Conservation (phyloP, 1,139 yeast genomes). For the Kurtzmaniella quercitrusa region DNA sequence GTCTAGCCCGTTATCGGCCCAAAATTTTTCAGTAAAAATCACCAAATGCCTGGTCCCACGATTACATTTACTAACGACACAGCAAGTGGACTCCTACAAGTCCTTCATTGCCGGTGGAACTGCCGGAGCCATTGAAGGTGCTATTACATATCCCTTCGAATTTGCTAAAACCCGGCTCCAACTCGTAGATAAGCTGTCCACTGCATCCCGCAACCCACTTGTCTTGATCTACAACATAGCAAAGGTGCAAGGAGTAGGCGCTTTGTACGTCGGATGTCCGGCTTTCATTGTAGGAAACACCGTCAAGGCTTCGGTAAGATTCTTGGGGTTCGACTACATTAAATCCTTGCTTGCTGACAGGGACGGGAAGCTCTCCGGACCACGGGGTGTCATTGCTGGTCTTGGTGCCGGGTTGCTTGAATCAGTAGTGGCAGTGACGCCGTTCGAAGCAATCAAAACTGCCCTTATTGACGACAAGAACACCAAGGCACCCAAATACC, state of each 20-base stretch:
- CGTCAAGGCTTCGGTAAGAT: conserved; percentile 89
- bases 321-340: conserved; percentile 87
- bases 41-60: too few relatives aligned
- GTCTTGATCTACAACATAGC: conserved; percentile 72
- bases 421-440: conserved; percentile 90
- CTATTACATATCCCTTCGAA: conserved; percentile 90
- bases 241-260: conserved; percentile 69
- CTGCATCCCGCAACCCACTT: conserved; percentile 75
- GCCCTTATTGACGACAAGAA: conserved; percentile 93
- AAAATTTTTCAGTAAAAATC: neutral
- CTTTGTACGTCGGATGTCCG: conserved; percentile 95
- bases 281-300: conserved; percentile 96
- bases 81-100: conserved; percentile 51
- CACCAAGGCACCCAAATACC: conserved; percentile 70
- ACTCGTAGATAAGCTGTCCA: conserved; percentile 66
- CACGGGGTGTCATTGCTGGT: conserved; percentile 92
- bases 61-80: conserved; percentile 1
- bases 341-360: conserved; percentile 73
- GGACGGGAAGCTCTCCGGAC: conserved; percentile 82
- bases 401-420: conserved; percentile 94
- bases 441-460: conserved; percentile 94
- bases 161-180: conserved; percentile 94
- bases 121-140: conserved; percentile 93
- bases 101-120: conserved; percentile 92
- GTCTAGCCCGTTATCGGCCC: neutral